Evolutionary conservation across 2,329 filamentous ascomycete genomes (phyloP), one percentile per base, ranked within the genome.

Genomic region (Phyllosticta citribraziliensis): DNA sequence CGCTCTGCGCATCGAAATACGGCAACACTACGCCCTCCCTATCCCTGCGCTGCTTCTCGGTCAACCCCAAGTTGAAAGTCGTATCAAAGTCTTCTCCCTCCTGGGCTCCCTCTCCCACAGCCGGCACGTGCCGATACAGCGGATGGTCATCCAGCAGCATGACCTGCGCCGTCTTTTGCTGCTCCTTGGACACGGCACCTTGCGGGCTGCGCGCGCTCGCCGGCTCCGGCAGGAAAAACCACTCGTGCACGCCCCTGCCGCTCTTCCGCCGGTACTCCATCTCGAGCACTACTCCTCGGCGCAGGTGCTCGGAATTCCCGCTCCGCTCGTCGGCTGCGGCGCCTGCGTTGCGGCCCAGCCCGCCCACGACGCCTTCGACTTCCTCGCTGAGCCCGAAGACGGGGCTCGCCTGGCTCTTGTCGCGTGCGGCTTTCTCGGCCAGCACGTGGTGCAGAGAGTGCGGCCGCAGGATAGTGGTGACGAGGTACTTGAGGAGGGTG

Each of bases 1-100:
- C 87, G 58, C 85, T 89, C 80, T 99, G 94, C 24, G 94, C 94
- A 78, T 99, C 94, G 74, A 95, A 97, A 73, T 99, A 97, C 17
- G 94, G 94, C 73, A 97, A 73, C 51, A 97, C 89, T 9, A 99
- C 89, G 0, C 88, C 89, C 68, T 97, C 93, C 25, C 94, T 80
- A 57, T 96, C 93, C 65, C 82, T 81, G 67, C 88, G 83, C 77
- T 99, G 94, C 77, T 94, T 91, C 63, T 96, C 93, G 19, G 93
- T 97, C 63, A 99, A 77, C 0, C 88, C 87, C 3, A 99, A 75
- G 65, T 88, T 88, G 71, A 99, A 99, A 0, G 93, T 96, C 10
- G 88, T 88, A 67, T 85, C 83, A 4, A 84, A 58, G 19, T 60
- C 82, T 62, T 84, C 79, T 35, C 81, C 81, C 25, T 82, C 81